A percentile compares a stretch with the other conserved stretches of the same genome.
phyloP scores from a whole-genome alignment of 2,329 filamentous ascomycete genomes.

The Cladobotryum protrusum region DNA sequence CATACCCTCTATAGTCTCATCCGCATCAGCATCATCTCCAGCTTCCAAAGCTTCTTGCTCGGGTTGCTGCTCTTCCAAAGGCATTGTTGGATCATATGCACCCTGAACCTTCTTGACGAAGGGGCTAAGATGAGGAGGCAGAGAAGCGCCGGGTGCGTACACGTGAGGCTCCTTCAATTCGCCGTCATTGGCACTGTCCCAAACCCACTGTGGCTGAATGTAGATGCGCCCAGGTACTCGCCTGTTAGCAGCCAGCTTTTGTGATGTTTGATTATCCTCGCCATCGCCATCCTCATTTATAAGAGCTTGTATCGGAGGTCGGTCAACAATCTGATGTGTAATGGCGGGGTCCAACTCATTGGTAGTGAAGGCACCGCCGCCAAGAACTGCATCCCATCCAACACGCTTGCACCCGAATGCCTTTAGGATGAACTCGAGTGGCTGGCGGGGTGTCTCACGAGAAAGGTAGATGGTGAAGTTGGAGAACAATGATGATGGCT shows the following conservation, averaged over 20 bases:
- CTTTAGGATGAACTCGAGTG: conserved; percentile 87
- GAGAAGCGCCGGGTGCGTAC: conserved; percentile 81
- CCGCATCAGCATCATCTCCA: conserved; percentile 49
- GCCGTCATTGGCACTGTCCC: conserved; percentile 92
- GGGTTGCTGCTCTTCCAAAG: conserved; percentile 80
- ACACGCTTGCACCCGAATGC: conserved; percentile 94
- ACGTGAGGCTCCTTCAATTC: conserved; percentile 80
- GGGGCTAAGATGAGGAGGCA: conserved; percentile 92
- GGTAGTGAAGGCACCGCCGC: conserved; percentile 86
- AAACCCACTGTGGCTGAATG: conserved; percentile 96
- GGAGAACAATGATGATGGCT: conserved; percentile 72
- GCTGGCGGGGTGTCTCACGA: conserved; percentile 82
- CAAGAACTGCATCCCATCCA: conserved; percentile 87
- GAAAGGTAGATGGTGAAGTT: conserved; percentile 89
- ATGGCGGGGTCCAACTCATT: conserved; percentile 83
- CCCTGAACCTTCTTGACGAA: conserved; percentile 86
- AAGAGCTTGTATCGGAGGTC: conserved; percentile 64
- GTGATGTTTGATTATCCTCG: conserved; percentile 57
- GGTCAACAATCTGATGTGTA: conserved; percentile 93
- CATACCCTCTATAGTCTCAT: conserved; percentile 42
- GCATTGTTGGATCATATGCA: conserved; percentile 83
- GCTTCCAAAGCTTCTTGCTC: conserved; percentile 76
- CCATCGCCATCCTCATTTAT: conserved; percentile 42
- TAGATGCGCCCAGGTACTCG: conserved; percentile 89
- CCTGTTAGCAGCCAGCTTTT: conserved; percentile 54